A percentile compares a stretch with the other conserved stretches of the same genome.
phyloP scores from a whole-genome alignment of 2,329 filamentous ascomycete species.

The Cryphonectria naterciae region DNA sequence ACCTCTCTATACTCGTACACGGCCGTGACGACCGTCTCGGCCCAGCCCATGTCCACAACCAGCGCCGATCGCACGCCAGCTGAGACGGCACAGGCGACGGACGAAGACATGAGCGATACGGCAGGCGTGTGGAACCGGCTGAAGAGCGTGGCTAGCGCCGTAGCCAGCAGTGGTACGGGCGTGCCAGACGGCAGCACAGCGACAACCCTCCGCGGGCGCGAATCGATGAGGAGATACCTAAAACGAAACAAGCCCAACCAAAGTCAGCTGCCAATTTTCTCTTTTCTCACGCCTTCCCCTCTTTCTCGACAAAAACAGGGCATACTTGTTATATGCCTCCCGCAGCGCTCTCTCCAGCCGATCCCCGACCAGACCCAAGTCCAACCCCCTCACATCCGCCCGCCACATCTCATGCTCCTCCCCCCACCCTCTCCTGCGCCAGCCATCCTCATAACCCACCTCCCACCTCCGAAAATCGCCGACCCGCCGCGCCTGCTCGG shows the following conservation, averaged over 20 bases:
- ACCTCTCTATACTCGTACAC: conserved; percentile 92
- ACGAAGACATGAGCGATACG: conserved; percentile 78
- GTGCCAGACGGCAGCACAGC: conserved; percentile 78
- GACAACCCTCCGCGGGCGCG: conserved; percentile 73
- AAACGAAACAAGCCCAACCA: conserved; percentile 23
- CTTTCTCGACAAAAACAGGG: background rate
- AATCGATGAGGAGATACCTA: conserved; percentile 71
- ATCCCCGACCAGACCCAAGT: conserved; percentile 81
- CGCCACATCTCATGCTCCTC: conserved; percentile 76
- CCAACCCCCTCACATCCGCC: conserved; percentile 71
- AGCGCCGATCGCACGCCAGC: conserved; percentile 86
- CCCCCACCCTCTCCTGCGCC: conserved; percentile 61
- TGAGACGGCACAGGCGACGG: conserved; percentile 74
- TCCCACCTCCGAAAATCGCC: conserved; percentile 82
- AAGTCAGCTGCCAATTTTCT: background rate
- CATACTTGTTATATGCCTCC: conserved; percentile 79
- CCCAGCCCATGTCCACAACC: conserved; percentile 90
- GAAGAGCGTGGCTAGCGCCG: conserved; percentile 78
- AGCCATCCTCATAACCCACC: conserved; percentile 53
- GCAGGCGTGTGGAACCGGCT: conserved; percentile 77
- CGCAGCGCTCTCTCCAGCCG: conserved; percentile 83
- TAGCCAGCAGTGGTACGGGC: conserved; percentile 77
- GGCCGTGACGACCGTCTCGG: conserved; percentile 82
- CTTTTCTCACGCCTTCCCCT: background rate
- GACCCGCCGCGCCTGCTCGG: conserved; percentile 73